Evolutionary conservation across 306 rosid genomes (phyloP).

Genomic region (Trifolium subterraneum): DNA sequence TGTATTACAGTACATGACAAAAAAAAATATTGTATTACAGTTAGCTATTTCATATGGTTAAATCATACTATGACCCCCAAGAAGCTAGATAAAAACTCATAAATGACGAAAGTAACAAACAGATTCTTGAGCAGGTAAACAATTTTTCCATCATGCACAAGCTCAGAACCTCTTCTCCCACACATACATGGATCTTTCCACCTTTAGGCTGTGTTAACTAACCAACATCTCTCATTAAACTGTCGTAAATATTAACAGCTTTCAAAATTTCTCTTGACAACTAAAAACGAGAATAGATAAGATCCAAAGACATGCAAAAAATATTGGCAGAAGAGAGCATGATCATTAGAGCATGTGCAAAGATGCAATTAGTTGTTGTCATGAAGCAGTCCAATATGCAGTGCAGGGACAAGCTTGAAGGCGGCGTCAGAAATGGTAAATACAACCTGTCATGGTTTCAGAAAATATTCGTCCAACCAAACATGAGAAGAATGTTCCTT

Average conservation of each 20-base stretch:
- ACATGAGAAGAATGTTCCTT: slow-evolving; percentile 29
- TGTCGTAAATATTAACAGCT: background rate
- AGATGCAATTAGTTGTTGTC: slow-evolving; percentile 19
- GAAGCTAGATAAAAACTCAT: slow-evolving; percentile 26
- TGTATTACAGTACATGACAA: no score
- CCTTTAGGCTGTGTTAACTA: slow-evolving; percentile 32
- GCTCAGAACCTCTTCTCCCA: slow-evolving; percentile 27
- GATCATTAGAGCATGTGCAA: slow-evolving; percentile 17
- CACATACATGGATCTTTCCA: slow-evolving; percentile 6
- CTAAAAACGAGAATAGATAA: slow-evolving; percentile 1
- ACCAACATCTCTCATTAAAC: slow-evolving; percentile 20
- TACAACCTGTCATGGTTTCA: slow-evolving; percentile 18
- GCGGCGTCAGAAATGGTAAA: slow-evolving; percentile 10
- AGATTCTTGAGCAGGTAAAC: slow-evolving; percentile 25
- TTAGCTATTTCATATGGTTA: slow-evolving; percentile 10
- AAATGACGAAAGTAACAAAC: background rate
- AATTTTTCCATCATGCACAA: slow-evolving; percentile 1
- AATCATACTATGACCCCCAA: slow-evolving; percentile 24
- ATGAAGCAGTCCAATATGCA: slow-evolving; percentile 25
- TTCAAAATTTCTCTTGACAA: slow-evolving; percentile 5
- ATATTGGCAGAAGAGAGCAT: background rate
- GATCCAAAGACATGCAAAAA: slow-evolving; percentile 9
- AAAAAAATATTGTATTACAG: slow-evolving; percentile 12
- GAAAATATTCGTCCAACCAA: slow-evolving; percentile 24
- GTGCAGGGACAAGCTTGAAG: slow-evolving; percentile 19